Percentiles rank a stretch among this genome's conserved stretches.
Conservation (phyloP, 176 grass and related monocot genomes). For the Oropetium thomaeum region DNA sequence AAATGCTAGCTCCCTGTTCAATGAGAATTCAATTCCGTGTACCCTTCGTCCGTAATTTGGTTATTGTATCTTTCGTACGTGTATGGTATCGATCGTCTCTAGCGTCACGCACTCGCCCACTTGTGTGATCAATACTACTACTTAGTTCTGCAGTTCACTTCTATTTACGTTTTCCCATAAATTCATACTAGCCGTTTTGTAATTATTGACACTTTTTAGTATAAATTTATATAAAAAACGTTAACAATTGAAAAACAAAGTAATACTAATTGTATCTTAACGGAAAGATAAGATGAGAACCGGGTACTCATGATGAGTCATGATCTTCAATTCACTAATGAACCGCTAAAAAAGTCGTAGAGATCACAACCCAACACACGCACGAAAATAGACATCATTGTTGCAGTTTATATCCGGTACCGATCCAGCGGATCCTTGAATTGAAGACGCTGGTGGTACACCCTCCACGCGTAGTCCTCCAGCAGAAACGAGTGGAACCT, state of each 20-base stretch:
- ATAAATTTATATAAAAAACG: no score
- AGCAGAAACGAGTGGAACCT: slow-evolving; percentile 47
- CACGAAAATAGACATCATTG: background rate
- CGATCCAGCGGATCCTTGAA: slow-evolving; percentile 52
- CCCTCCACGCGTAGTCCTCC: slow-evolving; percentile 67
- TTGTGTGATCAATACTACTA: background rate
- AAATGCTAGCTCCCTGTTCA: no score
- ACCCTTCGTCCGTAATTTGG: background rate
- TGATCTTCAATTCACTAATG: background rate
- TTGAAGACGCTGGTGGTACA: slow-evolving; percentile 50
- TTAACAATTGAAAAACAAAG: no score
- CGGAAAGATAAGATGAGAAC: no score
- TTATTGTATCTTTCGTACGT: background rate
- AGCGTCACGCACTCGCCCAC: background rate
- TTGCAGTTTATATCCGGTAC: slow-evolving; percentile 29
- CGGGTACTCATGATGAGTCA: no score
- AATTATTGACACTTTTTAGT: no score
- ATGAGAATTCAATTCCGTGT: background rate
- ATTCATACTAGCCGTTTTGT: no score
- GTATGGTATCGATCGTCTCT: background rate
- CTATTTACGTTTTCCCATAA: no score
- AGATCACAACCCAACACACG: background rate
- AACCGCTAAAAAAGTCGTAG: background rate
- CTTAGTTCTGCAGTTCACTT: no score
- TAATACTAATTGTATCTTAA: no score